Conservation (phyloP, 495 filamentous ascomycete genomes). For the Lasiosphaeria ovina region DNA sequence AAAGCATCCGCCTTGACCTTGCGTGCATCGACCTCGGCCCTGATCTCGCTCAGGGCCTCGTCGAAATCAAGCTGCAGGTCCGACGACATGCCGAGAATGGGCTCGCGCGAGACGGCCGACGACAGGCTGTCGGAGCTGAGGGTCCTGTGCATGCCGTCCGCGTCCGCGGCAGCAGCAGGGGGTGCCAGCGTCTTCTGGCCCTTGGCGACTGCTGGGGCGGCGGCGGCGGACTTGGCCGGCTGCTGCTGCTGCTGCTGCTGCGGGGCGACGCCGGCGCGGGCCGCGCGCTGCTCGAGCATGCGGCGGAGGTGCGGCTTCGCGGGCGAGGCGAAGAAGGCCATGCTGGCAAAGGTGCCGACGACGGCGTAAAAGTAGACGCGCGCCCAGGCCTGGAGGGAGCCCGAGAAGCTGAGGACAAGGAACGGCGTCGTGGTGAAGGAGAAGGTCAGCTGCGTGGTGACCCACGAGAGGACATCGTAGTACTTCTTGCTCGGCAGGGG, state of each 20-base stretch:
- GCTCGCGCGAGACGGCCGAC: conserved; percentile 29
- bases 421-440: conserved; percentile 82
- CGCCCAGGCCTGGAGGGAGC: conserved; percentile 70
- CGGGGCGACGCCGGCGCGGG: conserved; percentile 29
- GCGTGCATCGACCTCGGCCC: conserved; percentile 38
- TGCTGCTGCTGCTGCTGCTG: background rate
- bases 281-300: conserved; percentile 58
- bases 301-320: conserved; percentile 60
- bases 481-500: conserved; percentile 71
- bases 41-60: conserved; percentile 75
- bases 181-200: no score
- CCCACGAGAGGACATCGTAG: conserved; percentile 80
- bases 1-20: no score
- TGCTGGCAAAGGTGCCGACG: conserved; percentile 58
- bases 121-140: conserved; percentile 38
- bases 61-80: conserved; percentile 77
- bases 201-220: conserved; percentile 3
- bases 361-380: conserved; percentile 88
- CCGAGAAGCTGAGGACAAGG: conserved; percentile 67
- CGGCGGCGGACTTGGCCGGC: background rate
- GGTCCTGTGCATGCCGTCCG: conserved; percentile 24
- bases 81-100: conserved; percentile 71
- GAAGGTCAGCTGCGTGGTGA: conserved; percentile 80
- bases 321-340: conserved; percentile 78
- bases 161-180: background rate